Evolutionary conservation across 495 filamentous ascomycete genomes (phyloP).

Genomic region (Chaetomium fimeti): DNA sequence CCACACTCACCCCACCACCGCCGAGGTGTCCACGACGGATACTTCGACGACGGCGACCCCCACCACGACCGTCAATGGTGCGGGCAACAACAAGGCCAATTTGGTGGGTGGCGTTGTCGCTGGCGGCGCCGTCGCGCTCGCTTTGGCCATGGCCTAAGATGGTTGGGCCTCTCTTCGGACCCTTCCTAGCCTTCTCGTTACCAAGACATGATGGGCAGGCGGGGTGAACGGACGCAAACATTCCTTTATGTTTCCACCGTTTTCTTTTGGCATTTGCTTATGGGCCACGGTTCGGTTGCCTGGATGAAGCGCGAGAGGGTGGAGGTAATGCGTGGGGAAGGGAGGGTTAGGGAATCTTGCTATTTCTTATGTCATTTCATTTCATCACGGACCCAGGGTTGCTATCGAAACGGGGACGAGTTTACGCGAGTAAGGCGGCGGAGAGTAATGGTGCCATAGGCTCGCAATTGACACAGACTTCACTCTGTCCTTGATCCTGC

Average conservation of each 20-base stretch:
- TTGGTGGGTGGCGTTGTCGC: constrained; percentile 9
- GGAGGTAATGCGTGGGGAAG: not conserved
- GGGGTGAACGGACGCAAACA: not conserved
- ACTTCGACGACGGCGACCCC: constrained; percentile 7
- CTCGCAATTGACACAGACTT: constrained; percentile 1
- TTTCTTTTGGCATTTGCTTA: not conserved
- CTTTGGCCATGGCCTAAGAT: constrained; percentile 6
- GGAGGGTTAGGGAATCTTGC: not conserved
- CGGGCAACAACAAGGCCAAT: constrained; percentile 5
- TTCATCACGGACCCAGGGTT: not conserved
- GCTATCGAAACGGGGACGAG: not conserved
- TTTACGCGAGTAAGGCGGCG: not conserved
- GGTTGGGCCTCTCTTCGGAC: not conserved
- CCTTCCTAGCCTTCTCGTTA: not conserved
- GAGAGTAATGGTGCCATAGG: not conserved
- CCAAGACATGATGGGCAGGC: not conserved
- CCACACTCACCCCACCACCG: constrained; percentile 2
- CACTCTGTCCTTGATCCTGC: not conserved
- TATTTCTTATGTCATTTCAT: constrained; percentile 3
- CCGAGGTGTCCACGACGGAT: not conserved
- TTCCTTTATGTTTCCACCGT: not conserved
- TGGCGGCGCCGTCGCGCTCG: constrained; percentile 11
- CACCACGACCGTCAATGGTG: constrained; percentile 1
- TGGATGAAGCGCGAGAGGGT: not conserved
- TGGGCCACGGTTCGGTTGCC: not conserved